Evolutionary conservation across 2,329 filamentous ascomycete genomes (phyloP).

Genomic region (Fusarium bactridioides): DNA sequence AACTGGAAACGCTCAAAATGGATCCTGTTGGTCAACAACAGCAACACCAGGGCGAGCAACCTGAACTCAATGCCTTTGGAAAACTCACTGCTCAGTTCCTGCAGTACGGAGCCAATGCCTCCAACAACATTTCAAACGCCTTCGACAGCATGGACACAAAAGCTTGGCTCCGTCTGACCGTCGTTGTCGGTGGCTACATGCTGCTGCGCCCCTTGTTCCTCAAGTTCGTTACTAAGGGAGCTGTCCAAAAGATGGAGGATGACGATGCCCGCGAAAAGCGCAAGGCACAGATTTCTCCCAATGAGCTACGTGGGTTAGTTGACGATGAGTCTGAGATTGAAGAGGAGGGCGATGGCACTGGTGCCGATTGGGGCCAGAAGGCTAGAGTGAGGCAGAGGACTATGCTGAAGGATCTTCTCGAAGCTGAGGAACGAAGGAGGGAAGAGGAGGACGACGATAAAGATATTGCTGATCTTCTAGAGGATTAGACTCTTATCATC

Average conservation of each 20-base stretch:
- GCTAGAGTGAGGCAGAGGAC: conserved; percentile 73
- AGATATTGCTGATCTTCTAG: conserved; percentile 77
- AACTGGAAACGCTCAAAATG: conserved; percentile 18
- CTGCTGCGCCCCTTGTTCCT: conserved; percentile 79
- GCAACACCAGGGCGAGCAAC: conserved; percentile 38
- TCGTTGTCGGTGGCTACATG: conserved; percentile 76
- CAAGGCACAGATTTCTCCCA: conserved; percentile 67
- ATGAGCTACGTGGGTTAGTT: conserved; percentile 67
- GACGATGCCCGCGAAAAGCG: conserved; percentile 62
- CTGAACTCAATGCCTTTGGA: conserved; percentile 46
- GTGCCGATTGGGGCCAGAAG: conserved; percentile 73
- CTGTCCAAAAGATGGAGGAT: conserved; percentile 71
- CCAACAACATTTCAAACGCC: conserved; percentile 58
- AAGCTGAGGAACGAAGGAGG: conserved; percentile 67
- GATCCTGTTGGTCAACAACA: conserved; percentile 40
- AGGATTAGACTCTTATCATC: conserved; percentile 51
- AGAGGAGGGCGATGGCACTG: conserved; percentile 55
- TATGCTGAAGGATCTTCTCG: conserved; percentile 70
- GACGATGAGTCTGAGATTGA: conserved; percentile 61
- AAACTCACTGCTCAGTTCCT: conserved; percentile 45
- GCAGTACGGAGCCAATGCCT: conserved; percentile 49
- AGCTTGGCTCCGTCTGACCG: conserved; percentile 72
- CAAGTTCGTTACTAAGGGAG: conserved; percentile 68
- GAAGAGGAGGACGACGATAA: conserved; percentile 74
- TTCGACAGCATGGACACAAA: conserved; percentile 60